Evolutionary conservation across 768 basidiomycete species (phyloP).

Genomic region (Lactarius hengduanensis): DNA sequence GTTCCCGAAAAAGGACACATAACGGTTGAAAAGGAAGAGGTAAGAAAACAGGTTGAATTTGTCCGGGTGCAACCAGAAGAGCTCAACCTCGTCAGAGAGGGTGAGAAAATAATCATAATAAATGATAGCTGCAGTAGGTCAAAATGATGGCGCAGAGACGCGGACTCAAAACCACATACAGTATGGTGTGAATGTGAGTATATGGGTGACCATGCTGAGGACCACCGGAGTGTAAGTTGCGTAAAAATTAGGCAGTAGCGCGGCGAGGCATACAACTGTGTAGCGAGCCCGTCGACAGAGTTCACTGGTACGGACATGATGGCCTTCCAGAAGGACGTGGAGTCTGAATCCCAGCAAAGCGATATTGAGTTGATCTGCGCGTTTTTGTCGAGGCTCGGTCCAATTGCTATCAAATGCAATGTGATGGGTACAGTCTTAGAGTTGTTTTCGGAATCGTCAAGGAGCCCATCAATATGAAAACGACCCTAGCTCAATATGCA

Average conservation of each 20-base stretch:
- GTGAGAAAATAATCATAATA: constrained; percentile 1
- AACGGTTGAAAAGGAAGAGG: constrained; percentile 1
- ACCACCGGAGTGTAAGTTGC: background rate
- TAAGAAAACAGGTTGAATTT: background rate
- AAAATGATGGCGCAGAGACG: background rate
- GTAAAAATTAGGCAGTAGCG: background rate
- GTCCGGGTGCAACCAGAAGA: background rate
- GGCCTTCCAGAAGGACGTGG: background rate
- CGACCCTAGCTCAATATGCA: no score
- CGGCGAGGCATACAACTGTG: background rate
- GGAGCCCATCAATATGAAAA: no score
- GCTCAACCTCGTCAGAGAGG: background rate
- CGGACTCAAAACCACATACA: background rate
- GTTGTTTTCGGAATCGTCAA: no score
- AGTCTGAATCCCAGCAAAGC: background rate
- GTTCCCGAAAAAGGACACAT: background rate
- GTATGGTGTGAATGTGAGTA: constrained; percentile 3
- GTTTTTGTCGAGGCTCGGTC: background rate
- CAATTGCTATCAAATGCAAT: background rate
- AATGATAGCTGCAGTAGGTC: background rate
- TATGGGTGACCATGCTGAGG: background rate
- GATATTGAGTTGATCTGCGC: background rate
- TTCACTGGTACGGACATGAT: background rate
- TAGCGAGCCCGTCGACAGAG: background rate
- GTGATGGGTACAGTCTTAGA: background rate